phyloP scores from a whole-genome alignment of 2,329 filamentous ascomycete species.

The Aspergillus flavus region DNA sequence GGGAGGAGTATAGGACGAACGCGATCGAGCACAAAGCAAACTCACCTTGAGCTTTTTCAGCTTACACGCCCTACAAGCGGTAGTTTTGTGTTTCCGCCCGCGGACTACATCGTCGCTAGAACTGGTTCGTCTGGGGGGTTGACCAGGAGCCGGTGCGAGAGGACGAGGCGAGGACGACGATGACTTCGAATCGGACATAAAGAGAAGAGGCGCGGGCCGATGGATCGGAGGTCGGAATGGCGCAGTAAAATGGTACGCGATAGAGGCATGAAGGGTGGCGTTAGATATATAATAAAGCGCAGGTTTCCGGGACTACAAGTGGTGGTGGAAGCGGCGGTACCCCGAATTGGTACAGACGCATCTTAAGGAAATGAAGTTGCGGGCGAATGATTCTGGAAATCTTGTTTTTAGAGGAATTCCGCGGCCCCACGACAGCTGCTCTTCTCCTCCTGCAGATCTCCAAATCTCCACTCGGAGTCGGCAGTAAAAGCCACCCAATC shows the following conservation, averaged over 20 bases:
- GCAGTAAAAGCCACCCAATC: background rate
- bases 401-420: background rate
- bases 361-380: background rate
- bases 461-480: background rate
- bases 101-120: constrained; percentile 16
- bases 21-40: background rate
- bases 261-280: background rate
- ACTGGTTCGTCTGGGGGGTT: constrained; percentile 6
- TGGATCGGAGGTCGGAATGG: background rate
- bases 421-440: background rate
- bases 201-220: background rate
- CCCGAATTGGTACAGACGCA: background rate
- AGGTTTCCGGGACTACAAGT: background rate
- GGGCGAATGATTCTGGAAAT: background rate
- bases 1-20: background rate
- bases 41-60: constrained; percentile 27
- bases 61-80: constrained; percentile 27
- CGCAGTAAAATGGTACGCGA: background rate
- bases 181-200: constrained; percentile 23
- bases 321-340: background rate
- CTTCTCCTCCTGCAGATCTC: constrained; percentile 1
- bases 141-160: constrained; percentile 20
- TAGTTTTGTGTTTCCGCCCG: constrained; percentile 27
- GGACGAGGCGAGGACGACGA: constrained; percentile 17
- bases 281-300: background rate